These are phyloP conservation scores for Rubus idaeus DNA, from an alignment of 306 rosid species.

Conservation along the genomic window DNA sequence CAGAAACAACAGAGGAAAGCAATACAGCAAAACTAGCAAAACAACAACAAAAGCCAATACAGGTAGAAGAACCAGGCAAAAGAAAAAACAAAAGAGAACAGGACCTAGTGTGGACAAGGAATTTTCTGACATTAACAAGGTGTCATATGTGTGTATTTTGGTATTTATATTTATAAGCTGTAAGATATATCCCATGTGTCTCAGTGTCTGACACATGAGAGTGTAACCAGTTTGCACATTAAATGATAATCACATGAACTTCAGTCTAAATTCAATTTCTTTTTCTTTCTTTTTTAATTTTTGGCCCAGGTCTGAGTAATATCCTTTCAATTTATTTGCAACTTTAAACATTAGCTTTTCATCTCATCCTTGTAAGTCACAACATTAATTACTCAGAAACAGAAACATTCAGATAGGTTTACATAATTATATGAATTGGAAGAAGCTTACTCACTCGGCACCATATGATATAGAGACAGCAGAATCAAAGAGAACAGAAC, in stretches of 20 bases:
- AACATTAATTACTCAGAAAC: background rate
- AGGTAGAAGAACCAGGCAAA: too few species aligned
- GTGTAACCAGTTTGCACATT: too few species aligned
- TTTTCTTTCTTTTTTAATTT: background rate
- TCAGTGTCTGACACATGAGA: too few species aligned
- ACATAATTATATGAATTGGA: constrained; percentile 17
- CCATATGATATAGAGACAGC: constrained; percentile 80
- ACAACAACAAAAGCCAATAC: too few species aligned
- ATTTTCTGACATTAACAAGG: background rate
- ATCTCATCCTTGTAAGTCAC: background rate
- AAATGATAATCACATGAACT: too few species aligned
- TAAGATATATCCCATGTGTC: background rate
- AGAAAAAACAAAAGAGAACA: too few species aligned
- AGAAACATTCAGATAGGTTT: background rate
- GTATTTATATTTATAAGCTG: background rate
- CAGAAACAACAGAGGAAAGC: too few species aligned
- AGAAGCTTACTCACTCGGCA: constrained; percentile 66
- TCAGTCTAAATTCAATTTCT: too few species aligned
- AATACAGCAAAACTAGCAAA: too few species aligned
- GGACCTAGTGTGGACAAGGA: too few species aligned
- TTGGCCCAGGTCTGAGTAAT: background rate
- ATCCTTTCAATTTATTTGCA: constrained; percentile 3
- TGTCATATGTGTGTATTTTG: background rate
- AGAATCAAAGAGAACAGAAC: constrained; percentile 84
- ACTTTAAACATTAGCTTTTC: background rate